Evolutionary conservation across 2,329 filamentous ascomycete genomes (phyloP), one percentile per base, ranked within the genome.

Genomic region (Cytospora schulzeri): DNA sequence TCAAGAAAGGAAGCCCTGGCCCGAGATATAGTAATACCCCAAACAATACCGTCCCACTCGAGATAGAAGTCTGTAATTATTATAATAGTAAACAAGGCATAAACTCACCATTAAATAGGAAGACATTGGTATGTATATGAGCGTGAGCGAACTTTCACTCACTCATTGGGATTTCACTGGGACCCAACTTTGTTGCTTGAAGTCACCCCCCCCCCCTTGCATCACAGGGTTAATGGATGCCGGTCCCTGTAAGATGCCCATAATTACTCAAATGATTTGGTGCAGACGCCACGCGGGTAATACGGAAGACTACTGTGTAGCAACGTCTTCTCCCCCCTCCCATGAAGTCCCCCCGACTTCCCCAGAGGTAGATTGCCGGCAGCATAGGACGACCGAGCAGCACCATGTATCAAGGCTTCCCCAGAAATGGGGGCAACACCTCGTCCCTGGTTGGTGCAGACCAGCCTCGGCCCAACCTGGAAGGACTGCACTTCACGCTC

Each of bases 401-500:
- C n/a, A 48, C 6, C 8, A 24, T 12, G 12, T 48, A 6, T 4
- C 19, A 6, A 24, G 14, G n/a, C n/a, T 11, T 4, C 22, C 6
- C 38, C 38, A 41, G 4, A n/a, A 15, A n/a, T 19, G 38, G 38
- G 8, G 38, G 35, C 11, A 11, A 38, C 1, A 17, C 35, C 5
- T 17, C 35, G n/a, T n/a, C 15, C 15, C 12, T 22, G 14, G 31
- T 26, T 2, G 24, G 33, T 51, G 38, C 19, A 41, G 5, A 17
- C 17, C 38, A 2, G 38, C 15, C 38, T 41, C 19, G 15, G 17
- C 38, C 38, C 15, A n/a, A 48, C 9, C 54, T 50, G 19, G 52
- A 29, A 17, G 59, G 60, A 38, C 41, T 63, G 31, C 64, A 66
- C 26, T 69, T 65, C 50, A 62, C 52, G 5, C 66, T 69, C 35